Base-by-base conservation (phyloP, 306 rosid genomes). In the Quercus berberidifolia region DNA sequence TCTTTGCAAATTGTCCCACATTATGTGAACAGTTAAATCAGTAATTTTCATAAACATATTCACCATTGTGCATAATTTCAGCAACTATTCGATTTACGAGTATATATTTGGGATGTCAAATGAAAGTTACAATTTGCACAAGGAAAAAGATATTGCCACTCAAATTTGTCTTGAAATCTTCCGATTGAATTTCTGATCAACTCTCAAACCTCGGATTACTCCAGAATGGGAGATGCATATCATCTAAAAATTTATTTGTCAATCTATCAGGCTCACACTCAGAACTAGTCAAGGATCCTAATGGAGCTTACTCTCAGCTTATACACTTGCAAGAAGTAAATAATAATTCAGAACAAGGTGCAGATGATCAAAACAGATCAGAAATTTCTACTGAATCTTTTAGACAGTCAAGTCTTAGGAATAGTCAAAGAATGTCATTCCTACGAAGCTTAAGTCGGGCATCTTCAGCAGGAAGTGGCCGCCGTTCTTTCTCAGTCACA, bases 251-350 rank as follows among this genome's bases (percentile, higher is more conserved):
- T 35, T 56, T 21, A 74, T 51, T 43, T 74, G 54, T 80, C 30
- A 49, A 79, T 33, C 85, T 2, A 51, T 60, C 86, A 91, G 94
- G 97, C 56, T 81, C 92, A 51, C 94, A 91, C 78, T 75, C 55
- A 5, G 90, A 89, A 69, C 92, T 89, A 58, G 74, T 85, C 51
- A 83, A 78, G 73, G 88, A 86, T 74, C 87, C 87, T 51, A 88
- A 88, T 31, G 97, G 94, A 80, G 89, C 92, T 65, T 91, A 89
- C 70, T 85, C 88, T 69, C 94, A 90, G 73, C 89, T 91, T 25
- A 82, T 89, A 65, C 85, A 85, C 25, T 75, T 89, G 74, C 97
- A 92, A 86, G 94, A 88, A 81, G 81, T 63, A 12, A 73, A 56
- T 6, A 33, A 31, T 1, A 73, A 56, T 11, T 74, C 81, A 18